Evolutionary conservation across 2,329 filamentous ascomycete species (phyloP).

Genomic region (Alternaria angustiovoidea): DNA sequence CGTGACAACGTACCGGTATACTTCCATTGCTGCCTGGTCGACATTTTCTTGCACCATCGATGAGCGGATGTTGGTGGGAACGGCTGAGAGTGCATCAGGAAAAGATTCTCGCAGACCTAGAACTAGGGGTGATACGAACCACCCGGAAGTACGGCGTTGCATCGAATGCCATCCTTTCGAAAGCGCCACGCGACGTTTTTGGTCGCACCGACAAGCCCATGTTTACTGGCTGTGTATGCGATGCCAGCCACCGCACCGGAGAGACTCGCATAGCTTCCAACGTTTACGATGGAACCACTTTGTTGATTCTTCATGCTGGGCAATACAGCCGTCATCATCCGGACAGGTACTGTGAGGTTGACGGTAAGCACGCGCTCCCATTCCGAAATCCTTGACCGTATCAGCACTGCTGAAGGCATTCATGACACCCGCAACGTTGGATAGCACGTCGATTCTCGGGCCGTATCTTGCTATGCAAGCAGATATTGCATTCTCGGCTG

Average conservation of each 20-base stretch:
- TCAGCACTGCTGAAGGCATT: conserved; percentile 53
- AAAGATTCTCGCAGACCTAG: neutral
- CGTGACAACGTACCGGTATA: conserved; percentile 15
- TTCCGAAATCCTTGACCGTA: conserved; percentile 46
- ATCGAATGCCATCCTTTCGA: conserved; percentile 55
- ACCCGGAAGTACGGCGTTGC: conserved; percentile 57
- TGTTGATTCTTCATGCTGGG: conserved; percentile 51
- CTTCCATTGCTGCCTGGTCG: conserved; percentile 17
- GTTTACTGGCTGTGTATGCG: conserved; percentile 57
- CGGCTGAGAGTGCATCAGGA: neutral
- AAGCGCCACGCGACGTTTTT: conserved; percentile 60
- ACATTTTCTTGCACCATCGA: conserved; percentile 11
- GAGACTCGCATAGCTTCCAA: conserved; percentile 38
- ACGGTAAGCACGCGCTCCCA: conserved; percentile 54
- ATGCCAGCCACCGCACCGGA: conserved; percentile 54
- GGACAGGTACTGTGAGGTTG: conserved; percentile 56
- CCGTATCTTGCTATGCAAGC: conserved; percentile 28
- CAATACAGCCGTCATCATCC: conserved; percentile 56
- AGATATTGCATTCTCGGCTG: conserved; percentile 23
- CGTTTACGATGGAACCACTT: conserved; percentile 55
- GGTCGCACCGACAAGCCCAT: conserved; percentile 57
- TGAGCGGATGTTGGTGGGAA: conserved; percentile 28
- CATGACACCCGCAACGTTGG: conserved; percentile 56
- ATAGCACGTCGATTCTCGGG: conserved; percentile 49
- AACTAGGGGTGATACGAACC: conserved; percentile 20